A percentile compares a stretch with the other conserved stretches of the same genome.
Evolutionary conservation across 1,284 basidiomycete genomes (phyloP).

Genomic region (Abortiporus biennis): DNA sequence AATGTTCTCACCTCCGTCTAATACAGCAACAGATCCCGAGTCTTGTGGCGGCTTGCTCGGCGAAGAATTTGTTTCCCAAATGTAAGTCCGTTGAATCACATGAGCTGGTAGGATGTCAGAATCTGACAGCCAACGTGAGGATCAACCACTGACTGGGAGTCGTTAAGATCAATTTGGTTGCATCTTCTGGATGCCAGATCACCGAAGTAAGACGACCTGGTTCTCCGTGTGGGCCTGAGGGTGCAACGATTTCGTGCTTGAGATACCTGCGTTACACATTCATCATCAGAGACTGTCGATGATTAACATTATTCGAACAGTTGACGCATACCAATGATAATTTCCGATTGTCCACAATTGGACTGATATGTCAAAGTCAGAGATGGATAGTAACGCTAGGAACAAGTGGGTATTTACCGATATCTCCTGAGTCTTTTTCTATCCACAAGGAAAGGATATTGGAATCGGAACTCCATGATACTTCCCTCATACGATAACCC

Average conservation of each 20-base stretch:
- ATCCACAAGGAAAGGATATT: slow-evolving; percentile 85
- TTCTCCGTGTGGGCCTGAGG: slow-evolving; percentile 15
- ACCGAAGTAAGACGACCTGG: slow-evolving; percentile 60
- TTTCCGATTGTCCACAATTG: slow-evolving; percentile 96
- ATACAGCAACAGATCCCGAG: slow-evolving; percentile 82
- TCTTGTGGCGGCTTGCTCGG: slow-evolving; percentile 61
- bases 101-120: too few species aligned
- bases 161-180: slow-evolving; percentile 65
- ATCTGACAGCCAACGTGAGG: too few species aligned
- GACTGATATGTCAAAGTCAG: slow-evolving; percentile 38
- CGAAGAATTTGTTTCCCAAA: slow-evolving; percentile 75
- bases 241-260: slow-evolving; percentile 77
- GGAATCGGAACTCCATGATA: slow-evolving; percentile 89
- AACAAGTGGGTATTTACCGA: slow-evolving; percentile 38
- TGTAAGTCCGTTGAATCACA: slow-evolving; percentile 61
- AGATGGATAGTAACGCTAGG: neutral
- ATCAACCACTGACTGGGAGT: slow-evolving; percentile 42
- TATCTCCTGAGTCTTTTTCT: slow-evolving; percentile 58
- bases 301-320: too few species aligned
- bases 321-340: slow-evolving; percentile 93
- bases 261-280: slow-evolving; percentile 59
- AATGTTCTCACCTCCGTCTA: slow-evolving; percentile 76
- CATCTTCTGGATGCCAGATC: slow-evolving; percentile 84
- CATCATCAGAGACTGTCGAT: too few species aligned
- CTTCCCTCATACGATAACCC: slow-evolving; percentile 68